Conservation (phyloP, 768 basidiomycete genomes). For the Termitomyces sp. region DNA sequence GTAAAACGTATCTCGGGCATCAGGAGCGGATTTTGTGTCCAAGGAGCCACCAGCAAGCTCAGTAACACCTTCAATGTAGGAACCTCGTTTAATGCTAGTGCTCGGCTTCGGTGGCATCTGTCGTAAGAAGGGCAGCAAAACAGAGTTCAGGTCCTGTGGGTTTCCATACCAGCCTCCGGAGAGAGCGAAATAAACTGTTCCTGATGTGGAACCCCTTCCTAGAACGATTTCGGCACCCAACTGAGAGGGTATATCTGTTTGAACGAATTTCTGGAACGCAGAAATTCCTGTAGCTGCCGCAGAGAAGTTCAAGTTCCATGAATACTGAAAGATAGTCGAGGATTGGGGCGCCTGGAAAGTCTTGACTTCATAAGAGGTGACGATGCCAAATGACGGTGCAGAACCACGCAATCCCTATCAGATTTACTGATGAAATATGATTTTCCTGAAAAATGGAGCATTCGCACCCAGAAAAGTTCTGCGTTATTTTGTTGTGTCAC, state of each 20-base stretch:
- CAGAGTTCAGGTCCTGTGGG: constrained; percentile 2
- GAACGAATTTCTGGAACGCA: constrained; percentile 29
- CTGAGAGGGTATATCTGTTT: constrained; percentile 25
- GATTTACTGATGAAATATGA: no score
- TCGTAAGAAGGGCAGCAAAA: constrained; percentile 12
- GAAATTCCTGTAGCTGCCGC: constrained; percentile 26
- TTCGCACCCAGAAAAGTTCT: constrained; percentile 35
- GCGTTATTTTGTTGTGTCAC: constrained; percentile 30
- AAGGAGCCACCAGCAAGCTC: constrained; percentile 13
- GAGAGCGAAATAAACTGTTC: constrained; percentile 23
- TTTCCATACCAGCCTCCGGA: constrained; percentile 22
- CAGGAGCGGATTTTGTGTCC: constrained; percentile 17
- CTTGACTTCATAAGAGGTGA: constrained; percentile 13
- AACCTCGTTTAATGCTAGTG: constrained; percentile 11
- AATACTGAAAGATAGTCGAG: constrained; percentile 21
- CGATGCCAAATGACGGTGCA: constrained; percentile 17
- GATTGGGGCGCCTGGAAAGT: constrained; percentile 16
- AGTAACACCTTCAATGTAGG: constrained; percentile 13
- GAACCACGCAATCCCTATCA: constrained; percentile 17
- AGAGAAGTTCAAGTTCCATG: constrained; percentile 27
- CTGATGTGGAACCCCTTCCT: constrained; percentile 19
- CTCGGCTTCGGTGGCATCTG: constrained; percentile 9
- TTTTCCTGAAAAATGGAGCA: background rate
- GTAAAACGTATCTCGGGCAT: constrained; percentile 27
- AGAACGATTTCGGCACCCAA: constrained; percentile 29